These are phyloP conservation scores for Verticillium zaregamsianum DNA, from an alignment of 2,329 filamentous ascomycete species.

Conservation along the genomic window DNA sequence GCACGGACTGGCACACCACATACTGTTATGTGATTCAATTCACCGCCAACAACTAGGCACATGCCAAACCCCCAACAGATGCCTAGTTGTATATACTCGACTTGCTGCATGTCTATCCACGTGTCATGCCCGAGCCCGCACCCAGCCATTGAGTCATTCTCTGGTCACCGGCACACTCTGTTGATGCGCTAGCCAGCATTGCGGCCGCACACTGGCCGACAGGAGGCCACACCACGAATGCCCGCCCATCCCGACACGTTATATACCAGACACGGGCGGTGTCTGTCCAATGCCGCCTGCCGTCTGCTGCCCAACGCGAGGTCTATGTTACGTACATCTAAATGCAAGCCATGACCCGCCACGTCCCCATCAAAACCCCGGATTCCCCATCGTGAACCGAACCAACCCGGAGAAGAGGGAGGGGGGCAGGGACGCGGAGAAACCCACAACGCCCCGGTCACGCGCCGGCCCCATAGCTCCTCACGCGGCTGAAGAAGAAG, in stretches of 20 bases:
- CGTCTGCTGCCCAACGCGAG: not conserved
- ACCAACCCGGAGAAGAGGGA: not conserved
- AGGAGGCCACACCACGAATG: not conserved
- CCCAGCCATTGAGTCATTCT: not conserved
- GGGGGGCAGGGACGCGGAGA: too few relatives aligned
- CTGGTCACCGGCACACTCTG: not conserved
- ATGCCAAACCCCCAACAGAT: not conserved
- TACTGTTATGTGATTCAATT: not conserved
- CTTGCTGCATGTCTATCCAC: not conserved
- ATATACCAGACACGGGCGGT: not conserved
- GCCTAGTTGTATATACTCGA: not conserved
- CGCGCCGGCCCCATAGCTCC: constrained; percentile 52
- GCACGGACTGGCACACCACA: not conserved
- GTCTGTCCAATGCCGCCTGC: not conserved
- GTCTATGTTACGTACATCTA: not conserved
- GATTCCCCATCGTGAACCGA: not conserved
- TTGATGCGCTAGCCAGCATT: not conserved
- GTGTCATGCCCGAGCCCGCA: not conserved
- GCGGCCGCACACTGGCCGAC: not conserved
- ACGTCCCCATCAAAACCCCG: not conserved
- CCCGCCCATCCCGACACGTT: not conserved
- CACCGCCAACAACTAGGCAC: not conserved
- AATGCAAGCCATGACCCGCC: not conserved
- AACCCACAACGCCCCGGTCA: constrained; percentile 12
- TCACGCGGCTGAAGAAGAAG: constrained; percentile 64